Evolutionary conservation across 441 rosid genomes (phyloP).

Genomic region (Euphorbia celastroides): DNA sequence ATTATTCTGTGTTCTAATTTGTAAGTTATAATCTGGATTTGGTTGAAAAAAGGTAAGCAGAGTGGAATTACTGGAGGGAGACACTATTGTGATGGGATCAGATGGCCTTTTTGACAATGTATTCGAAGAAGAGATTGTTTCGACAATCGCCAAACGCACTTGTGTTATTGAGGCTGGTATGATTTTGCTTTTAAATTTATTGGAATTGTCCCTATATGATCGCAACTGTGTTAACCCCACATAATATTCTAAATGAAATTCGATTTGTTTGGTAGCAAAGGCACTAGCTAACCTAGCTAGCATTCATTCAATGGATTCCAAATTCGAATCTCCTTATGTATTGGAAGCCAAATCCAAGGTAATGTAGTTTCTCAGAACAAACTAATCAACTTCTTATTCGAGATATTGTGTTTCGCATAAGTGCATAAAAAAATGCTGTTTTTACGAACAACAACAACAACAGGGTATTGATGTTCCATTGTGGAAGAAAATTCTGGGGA

Average conservation of each 20-base stretch:
- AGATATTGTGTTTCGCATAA: neutral
- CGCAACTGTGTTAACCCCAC: constrained; percentile 2
- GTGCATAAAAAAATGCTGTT: neutral
- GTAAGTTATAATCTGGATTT: neutral
- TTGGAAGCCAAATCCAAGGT: constrained; percentile 85
- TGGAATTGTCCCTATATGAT: no score
- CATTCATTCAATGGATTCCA: constrained; percentile 54
- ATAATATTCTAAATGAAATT: constrained; percentile 21
- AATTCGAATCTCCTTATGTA: constrained; percentile 73
- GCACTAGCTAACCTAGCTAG: constrained; percentile 73
- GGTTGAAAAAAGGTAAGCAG: constrained; percentile 43
- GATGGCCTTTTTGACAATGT: constrained; percentile 93
- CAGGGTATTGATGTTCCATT: constrained; percentile 75
- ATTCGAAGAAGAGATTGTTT: constrained; percentile 69
- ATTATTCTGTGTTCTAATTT: neutral
- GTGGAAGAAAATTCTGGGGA: constrained; percentile 64
- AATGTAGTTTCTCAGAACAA: neutral
- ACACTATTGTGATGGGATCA: constrained; percentile 75
- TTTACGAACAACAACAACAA: no score
- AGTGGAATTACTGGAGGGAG: constrained; percentile 59
- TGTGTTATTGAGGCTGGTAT: constrained; percentile 60
- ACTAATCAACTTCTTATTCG: neutral
- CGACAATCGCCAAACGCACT: constrained; percentile 32
- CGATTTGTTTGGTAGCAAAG: constrained; percentile 58
- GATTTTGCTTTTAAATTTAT: constrained; percentile 14